phyloP scores from a whole-genome alignment of 768 basidiomycete genomes.

The Porpolomopsis calyptriformis region DNA sequence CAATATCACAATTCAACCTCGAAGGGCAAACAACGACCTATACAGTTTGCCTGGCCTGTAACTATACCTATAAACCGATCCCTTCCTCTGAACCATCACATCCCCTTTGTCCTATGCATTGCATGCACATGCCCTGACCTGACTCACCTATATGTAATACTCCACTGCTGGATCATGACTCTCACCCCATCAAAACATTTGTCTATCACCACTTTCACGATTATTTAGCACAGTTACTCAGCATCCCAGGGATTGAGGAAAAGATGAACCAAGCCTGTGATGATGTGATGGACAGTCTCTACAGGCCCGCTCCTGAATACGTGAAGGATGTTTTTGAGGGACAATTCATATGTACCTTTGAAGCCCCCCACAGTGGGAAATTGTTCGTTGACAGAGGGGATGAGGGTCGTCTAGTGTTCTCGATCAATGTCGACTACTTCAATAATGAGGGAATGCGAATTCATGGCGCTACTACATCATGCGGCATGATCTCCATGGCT shows the following conservation, averaged over 20 bases:
- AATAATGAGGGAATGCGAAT: conserved; percentile 21
- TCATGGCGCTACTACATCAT: conserved; percentile 18
- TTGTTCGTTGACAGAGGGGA: conserved; percentile 5
- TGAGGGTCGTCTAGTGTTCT: conserved; percentile 22
- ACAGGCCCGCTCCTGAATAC: neutral
- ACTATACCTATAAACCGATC: conserved; percentile 9
- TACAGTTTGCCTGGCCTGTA: conserved; percentile 6
- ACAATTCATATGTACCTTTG: conserved; percentile 2
- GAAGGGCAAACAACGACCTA: conserved; percentile 5
- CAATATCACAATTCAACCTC: conserved; percentile 6
- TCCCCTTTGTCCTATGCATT: conserved; percentile 2
- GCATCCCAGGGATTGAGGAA: conserved; percentile 7
- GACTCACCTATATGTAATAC: conserved; percentile 4
- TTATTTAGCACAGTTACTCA: conserved; percentile 8
- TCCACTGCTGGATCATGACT: conserved; percentile 3
- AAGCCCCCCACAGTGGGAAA: neutral
- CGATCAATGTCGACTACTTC: conserved; percentile 25
- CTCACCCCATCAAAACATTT: conserved; percentile 9
- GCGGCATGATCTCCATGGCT: conserved; percentile 23
- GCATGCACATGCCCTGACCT: conserved; percentile 5
- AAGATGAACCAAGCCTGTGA: conserved; percentile 11
- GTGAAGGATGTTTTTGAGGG: conserved; percentile 2
- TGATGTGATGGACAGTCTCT: conserved; percentile 1
- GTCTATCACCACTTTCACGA: conserved; percentile 10
- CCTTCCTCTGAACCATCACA: neutral